These are phyloP conservation scores for Venturia pyrina DNA, from an alignment of 2,329 filamentous ascomycete genomes.

Conservation along the genomic window DNA sequence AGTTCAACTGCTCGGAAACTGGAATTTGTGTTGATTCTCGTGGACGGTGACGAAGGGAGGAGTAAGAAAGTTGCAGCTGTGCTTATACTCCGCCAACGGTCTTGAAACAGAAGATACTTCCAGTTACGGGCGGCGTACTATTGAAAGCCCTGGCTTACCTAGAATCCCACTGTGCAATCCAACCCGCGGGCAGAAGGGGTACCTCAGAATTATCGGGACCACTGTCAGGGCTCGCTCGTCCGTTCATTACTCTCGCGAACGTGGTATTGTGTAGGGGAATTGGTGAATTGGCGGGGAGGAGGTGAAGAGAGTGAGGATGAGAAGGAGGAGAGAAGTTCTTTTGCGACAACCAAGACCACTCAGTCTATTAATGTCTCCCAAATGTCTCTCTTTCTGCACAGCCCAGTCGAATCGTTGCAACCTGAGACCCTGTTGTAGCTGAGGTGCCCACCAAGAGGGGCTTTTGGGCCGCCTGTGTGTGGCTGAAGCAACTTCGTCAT, in stretches of 20 bases:
- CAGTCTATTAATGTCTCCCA: neutral
- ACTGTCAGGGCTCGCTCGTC: constrained; percentile 25
- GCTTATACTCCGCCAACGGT: neutral
- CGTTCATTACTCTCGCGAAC: constrained; percentile 3
- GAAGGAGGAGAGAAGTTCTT: neutral
- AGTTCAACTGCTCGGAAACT: neutral
- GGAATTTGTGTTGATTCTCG: neutral
- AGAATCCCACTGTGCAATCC: constrained; percentile 32
- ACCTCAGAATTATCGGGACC: constrained; percentile 27
- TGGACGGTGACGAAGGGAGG: neutral
- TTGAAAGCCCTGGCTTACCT: constrained; percentile 20
- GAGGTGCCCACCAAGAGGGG: neutral
- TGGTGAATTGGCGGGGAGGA: neutral
- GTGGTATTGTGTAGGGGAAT: neutral
- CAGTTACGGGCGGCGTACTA: neutral
- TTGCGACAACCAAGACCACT: neutral
- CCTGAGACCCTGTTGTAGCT: neutral
- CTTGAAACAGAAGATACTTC: neutral
- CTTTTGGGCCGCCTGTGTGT: neutral
- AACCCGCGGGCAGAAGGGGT: constrained; percentile 29
- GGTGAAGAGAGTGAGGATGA: neutral
- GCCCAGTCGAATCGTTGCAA: neutral
- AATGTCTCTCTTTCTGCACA: neutral
- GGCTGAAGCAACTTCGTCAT: neutral
- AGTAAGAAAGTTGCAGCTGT: neutral